A percentile compares a stretch with the other conserved stretches of the same genome.
Evolutionary conservation across 306 rosid species (phyloP).

Genomic region (Parietaria judaica): DNA sequence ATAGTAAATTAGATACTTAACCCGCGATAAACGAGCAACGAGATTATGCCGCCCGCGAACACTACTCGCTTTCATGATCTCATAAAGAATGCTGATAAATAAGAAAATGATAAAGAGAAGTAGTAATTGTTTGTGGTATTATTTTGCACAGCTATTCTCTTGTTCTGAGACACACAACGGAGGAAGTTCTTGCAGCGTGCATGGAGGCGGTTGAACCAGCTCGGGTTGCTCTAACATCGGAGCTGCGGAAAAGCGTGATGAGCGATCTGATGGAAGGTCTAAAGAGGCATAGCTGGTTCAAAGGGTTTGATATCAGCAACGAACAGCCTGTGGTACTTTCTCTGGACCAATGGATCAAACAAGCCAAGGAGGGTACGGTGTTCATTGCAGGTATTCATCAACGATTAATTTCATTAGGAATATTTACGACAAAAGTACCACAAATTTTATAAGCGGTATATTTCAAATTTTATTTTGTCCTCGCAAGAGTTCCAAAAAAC

Average conservation of each 20-base stretch:
- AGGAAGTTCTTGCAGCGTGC: constrained; percentile 93
- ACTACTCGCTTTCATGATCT: no score
- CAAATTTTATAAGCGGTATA: no score
- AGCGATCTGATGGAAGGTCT: constrained; percentile 67
- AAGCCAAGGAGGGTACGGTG: constrained; percentile 76
- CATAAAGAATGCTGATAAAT: no score
- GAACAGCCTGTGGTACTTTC: constrained; percentile 51
- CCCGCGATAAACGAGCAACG: no score
- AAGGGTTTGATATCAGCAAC: constrained; percentile 69
- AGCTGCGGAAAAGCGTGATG: constrained; percentile 54
- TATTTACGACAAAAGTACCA: no score
- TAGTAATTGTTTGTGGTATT: no score
- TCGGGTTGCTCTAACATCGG: constrained; percentile 67
- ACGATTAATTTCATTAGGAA: no score
- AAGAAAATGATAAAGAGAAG: no score
- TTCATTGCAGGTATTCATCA: constrained; percentile 62
- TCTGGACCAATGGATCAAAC: constrained; percentile 69
- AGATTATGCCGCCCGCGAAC: no score
- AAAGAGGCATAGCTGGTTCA: constrained; percentile 65
- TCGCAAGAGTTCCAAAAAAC: no score
- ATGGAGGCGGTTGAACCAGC: constrained; percentile 76
- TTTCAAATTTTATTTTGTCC: no score
- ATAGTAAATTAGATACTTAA: no score
- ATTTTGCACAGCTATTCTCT: constrained; percentile 65
- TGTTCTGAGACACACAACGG: constrained; percentile 91